phyloP scores from a whole-genome alignment of 345 rosid species.

The Populus davidiana region DNA sequence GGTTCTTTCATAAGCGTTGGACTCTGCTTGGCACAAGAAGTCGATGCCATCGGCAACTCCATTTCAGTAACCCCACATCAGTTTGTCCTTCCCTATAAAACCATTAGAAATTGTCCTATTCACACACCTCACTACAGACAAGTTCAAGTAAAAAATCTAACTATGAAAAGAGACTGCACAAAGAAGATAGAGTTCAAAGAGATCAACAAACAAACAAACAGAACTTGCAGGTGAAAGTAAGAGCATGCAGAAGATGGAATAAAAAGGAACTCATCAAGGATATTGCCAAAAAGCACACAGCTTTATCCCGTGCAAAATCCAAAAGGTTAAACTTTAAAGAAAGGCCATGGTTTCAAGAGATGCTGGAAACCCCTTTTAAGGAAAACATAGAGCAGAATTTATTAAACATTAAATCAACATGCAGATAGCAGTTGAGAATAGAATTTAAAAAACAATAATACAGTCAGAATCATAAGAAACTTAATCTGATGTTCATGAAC shows the following conservation, averaged over 20 bases:
- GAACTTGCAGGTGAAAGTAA: constrained; percentile 20
- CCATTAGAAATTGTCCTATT: constrained; percentile 17
- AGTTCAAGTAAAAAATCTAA: constrained; percentile 4
- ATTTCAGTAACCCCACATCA: constrained; percentile 14
- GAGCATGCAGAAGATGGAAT: neutral
- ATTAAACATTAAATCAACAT: constrained; percentile 15
- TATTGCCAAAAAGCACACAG: neutral
- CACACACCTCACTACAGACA: constrained; percentile 14
- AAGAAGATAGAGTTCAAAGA: neutral
- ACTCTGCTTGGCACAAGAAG: constrained; percentile 66
- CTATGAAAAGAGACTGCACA: neutral
- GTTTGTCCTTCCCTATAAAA: constrained; percentile 21
- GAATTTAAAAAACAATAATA: neutral
- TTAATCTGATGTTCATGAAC: neutral
- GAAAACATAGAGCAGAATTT: constrained; percentile 1
- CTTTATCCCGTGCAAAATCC: constrained; percentile 1
- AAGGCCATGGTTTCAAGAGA: constrained; percentile 15
- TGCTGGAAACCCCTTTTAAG: constrained; percentile 14
- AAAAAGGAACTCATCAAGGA: constrained; percentile 12
- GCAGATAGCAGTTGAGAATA: constrained; percentile 9
- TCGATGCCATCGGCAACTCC: constrained; percentile 71
- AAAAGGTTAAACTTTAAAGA: constrained; percentile 6
- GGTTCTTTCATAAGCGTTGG: constrained; percentile 47
- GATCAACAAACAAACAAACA: constrained; percentile 10
- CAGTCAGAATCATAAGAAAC: neutral